Evolutionary conservation across 1,284 basidiomycete species (phyloP).

Genomic region (Microbotryum lychnidis-dioicae): DNA sequence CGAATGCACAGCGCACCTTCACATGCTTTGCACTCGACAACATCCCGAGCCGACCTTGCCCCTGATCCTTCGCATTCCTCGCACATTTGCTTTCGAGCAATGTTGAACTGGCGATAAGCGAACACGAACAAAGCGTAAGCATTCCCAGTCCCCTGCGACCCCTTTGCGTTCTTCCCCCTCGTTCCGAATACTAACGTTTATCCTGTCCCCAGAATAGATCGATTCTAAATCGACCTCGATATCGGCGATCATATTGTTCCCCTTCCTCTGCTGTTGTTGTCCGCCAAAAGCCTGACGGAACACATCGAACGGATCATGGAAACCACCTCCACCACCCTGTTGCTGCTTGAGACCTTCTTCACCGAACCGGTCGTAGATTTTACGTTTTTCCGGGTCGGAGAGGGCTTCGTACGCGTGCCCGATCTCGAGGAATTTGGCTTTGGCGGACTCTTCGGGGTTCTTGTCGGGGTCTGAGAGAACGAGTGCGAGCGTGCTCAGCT

Average conservation of each 20-base stretch:
- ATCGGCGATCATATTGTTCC: constrained; percentile 73
- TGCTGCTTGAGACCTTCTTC: constrained; percentile 58
- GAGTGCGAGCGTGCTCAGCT: neutral
- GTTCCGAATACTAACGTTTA: constrained; percentile 55
- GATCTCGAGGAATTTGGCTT: constrained; percentile 39
- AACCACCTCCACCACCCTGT: constrained; percentile 56
- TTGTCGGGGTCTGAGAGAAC: constrained; percentile 59
- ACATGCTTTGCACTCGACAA: constrained; percentile 71
- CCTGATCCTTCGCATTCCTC: constrained; percentile 88
- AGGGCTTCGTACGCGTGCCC: constrained; percentile 74
- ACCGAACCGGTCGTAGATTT: constrained; percentile 84
- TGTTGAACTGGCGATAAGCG: constrained; percentile 58
- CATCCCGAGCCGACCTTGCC: constrained; percentile 74
- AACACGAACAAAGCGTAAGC: neutral
- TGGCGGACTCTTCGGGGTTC: constrained; percentile 57
- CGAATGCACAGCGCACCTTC: constrained; percentile 41
- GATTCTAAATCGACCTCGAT: constrained; percentile 78
- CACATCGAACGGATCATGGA: constrained; percentile 79
- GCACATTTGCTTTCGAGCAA: constrained; percentile 80
- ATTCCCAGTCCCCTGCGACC: constrained; percentile 5
- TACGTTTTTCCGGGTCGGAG: constrained; percentile 76
- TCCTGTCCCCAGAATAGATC: constrained; percentile 73
- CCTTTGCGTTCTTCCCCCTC: neutral
- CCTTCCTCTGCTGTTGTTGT: constrained; percentile 64
- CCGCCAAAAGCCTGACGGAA: constrained; percentile 84